Base-by-base conservation (phyloP, 1,284 basidiomycete species). In the Somion occarium region DNA sequence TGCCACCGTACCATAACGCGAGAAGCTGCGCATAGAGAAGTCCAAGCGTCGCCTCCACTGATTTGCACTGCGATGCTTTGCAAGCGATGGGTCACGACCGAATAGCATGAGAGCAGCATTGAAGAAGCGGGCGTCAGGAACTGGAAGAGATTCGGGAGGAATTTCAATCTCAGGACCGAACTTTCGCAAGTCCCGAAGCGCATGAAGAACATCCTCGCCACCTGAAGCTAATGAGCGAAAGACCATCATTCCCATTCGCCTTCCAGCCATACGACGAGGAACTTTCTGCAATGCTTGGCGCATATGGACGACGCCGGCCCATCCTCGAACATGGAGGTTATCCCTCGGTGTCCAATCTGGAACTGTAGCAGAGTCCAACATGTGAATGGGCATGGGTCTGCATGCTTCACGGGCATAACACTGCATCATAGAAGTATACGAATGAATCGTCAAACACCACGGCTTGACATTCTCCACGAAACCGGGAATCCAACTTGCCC, bases 371-470 rank as follows among this genome's bases (percentile, higher is more conserved):
- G 50, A 51, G 34, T 30, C 52, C 22, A 49, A 3, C 30, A 46
- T 47, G 5, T 44, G 38, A 15, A 30, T 20, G 4, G 53, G 45
- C 19, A 64, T 50, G 34, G 61, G 66, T 58, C 65, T 64, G n/a
- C 64, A 65, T n/a, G 70, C 71, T 59, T 82, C 74, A 0, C 66
- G 63, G 1, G 71, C 76, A 59, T 88, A 89, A 42, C 79, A 71
- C 49, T 82, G 73, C 51, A 91, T 63, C 80, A 91, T 87, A 44
- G 78, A 67, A 1, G 85, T 90, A 64, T 88, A 91, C 1, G 83
- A 81, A 15, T 82, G 72, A 2, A 83, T 68, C 2, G 85, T 79
- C 22, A 91, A 66, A 51, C 70, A 70, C 85, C 88, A 89, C 0
- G 81, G 79, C 30, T 66, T 56, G 18, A 59, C 51, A 12, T 52